A percentile compares a stretch with the other conserved stretches of the same genome.
Evolutionary conservation across 2,329 filamentous ascomycete genomes (phyloP).

Genomic region (Cordyceps javanica): DNA sequence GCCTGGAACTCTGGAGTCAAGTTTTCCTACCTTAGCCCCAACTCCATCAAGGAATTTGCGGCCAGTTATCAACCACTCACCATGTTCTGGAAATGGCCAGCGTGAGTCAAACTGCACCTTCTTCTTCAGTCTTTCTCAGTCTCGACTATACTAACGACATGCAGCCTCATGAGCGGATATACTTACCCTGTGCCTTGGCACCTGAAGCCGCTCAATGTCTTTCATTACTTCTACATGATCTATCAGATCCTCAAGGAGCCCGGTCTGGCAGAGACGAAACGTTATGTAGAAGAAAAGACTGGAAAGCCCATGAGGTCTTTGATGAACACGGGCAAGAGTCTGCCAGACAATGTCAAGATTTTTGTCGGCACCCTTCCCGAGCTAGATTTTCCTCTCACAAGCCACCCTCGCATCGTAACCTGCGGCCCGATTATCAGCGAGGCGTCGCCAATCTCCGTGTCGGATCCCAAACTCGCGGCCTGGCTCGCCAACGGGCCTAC

Average conservation of each 20-base stretch:
- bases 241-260: conserved; percentile 16
- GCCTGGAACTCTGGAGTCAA: conserved; percentile 29
- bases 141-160: neutral
- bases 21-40: conserved; percentile 37
- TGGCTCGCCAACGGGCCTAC: conserved; percentile 40
- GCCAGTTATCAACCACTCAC: conserved; percentile 30
- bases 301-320: conserved; percentile 18
- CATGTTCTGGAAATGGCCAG: conserved; percentile 31
- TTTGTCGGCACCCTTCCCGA: conserved; percentile 24
- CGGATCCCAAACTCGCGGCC: conserved; percentile 32
- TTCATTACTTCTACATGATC: conserved; percentile 26
- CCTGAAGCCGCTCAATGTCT: conserved; percentile 36
- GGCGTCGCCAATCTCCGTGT: conserved; percentile 24
- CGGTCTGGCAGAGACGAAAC: conserved; percentile 9
- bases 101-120: conserved; percentile 26
- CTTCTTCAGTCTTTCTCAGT: neutral
- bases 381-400: conserved; percentile 34
- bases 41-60: conserved; percentile 36
- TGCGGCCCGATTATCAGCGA: conserved; percentile 42
- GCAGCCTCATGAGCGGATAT: conserved; percentile 37
- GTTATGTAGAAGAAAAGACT: conserved; percentile 14
- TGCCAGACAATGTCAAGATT: conserved; percentile 17
- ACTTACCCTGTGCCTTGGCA: conserved; percentile 40
- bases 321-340: conserved; percentile 18
- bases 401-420: conserved; percentile 33